Evolutionary conservation across 495 filamentous ascomycete genomes (phyloP), one percentile per base, ranked within the genome.

Genomic region (Annulohypoxylon bovei): DNA sequence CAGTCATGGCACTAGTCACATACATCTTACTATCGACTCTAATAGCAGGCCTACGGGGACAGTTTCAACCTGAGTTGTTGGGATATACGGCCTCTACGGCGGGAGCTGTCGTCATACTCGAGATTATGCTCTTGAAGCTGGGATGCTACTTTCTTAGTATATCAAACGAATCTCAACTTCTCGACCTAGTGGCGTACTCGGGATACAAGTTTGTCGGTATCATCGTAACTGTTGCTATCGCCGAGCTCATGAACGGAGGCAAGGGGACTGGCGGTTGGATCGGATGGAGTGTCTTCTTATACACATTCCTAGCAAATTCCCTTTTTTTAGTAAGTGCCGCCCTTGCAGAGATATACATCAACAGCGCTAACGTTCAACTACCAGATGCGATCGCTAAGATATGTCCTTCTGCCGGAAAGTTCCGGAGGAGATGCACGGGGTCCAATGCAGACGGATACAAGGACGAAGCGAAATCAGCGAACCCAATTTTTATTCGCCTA

Each of bases 171-270:
- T 87, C 85, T 35, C 95, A 98, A 79, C 84, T 99, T 22, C 85
- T 98, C 62, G 95, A 99, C 70, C 79, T 99, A 35, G 88, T 98
- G 39, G 95, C 96, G 3, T 99, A 99, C 77, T 94, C 91, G 5
- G 96, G 96, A 11, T 99, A 99, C 80, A 99, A 99, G 81, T 99
- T 98, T 73, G 95, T 98, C 40, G 95, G 95, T 7, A 93, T 96
- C 59, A 98, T 98, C 68, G 85, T 91, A 54, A 97, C 92, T 2
- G 86, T 98, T 47, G 82, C 91, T 28, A 80, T 93, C 1, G 89
- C 92, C 4, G 92, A 94, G 80, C 83, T 92, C 18, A 76, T 94
- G 44, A 95, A 89, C 54, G 87, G 89, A 0, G 92, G 92, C 14
- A 85, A 87, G 65, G 92, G 93, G 54, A 95, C 92, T 6, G 90